Conservation (phyloP, 2,329 filamentous ascomycete species). For the Alternaria dauci region DNA sequence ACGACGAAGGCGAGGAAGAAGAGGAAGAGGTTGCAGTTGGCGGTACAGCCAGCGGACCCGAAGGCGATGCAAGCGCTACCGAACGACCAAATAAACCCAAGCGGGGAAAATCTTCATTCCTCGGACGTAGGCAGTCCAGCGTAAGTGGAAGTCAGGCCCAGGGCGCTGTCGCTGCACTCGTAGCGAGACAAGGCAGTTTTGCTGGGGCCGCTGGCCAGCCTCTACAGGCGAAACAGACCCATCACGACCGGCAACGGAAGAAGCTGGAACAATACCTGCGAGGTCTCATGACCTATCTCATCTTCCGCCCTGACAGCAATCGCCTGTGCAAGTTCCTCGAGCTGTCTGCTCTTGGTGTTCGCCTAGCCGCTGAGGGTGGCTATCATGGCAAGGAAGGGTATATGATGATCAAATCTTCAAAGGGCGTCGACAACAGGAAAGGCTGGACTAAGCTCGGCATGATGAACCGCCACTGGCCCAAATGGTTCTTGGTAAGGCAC, state of each 20-base stretch:
- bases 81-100: slow-evolving; percentile 65
- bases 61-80: slow-evolving; percentile 73
- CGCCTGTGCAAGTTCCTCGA: slow-evolving; percentile 95
- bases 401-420: slow-evolving; percentile 88
- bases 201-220: slow-evolving; percentile 48
- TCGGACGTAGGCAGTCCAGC: slow-evolving; percentile 68
- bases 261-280: slow-evolving; percentile 90
- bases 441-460: slow-evolving; percentile 81
- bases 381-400: slow-evolving; percentile 98
- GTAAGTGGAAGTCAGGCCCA: slow-evolving; percentile 46
- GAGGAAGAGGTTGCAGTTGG: slow-evolving; percentile 64
- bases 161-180: slow-evolving; percentile 32
- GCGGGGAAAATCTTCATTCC: slow-evolving; percentile 64
- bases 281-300: slow-evolving; percentile 94
- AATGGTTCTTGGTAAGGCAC: slow-evolving; percentile 98
- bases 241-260: slow-evolving; percentile 81
- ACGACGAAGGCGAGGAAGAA: slow-evolving; percentile 80
- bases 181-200: slow-evolving; percentile 51
- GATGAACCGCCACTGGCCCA: slow-evolving; percentile 83
- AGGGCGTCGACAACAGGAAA: slow-evolving; percentile 85
- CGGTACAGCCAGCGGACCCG: slow-evolving; percentile 63
- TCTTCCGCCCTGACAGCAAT: slow-evolving; percentile 96
- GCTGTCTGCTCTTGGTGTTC: slow-evolving; percentile 89
- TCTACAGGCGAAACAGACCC: slow-evolving; percentile 62
- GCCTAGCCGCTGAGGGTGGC: slow-evolving; percentile 91